Evolutionary conservation across 805 yeast species (phyloP).

Genomic region (Metschnikowia peoriensis): DNA sequence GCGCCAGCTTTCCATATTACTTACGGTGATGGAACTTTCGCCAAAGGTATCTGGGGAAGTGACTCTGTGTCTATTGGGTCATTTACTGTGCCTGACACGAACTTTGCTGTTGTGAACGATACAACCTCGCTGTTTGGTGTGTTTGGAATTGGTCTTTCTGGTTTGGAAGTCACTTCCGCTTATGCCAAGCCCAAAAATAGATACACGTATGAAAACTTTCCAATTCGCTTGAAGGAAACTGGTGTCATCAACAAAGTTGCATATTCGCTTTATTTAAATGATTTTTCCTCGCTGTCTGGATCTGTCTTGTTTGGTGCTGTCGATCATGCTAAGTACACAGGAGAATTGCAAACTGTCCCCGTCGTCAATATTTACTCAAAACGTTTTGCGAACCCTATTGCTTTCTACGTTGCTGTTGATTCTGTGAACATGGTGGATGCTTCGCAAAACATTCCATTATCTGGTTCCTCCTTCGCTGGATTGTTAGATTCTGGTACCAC

Average conservation of each 20-base stretch:
- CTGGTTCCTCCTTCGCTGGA: conserved; percentile 2
- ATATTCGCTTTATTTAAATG: conserved; percentile 58
- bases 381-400: conserved; percentile 30
- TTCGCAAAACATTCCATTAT: conserved; percentile 2
- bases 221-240: conserved; percentile 52
- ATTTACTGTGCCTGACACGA: conserved; percentile 44
- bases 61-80: conserved; percentile 58
- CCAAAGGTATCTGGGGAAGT: conserved; percentile 53
- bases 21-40: conserved; percentile 49
- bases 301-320: conserved; percentile 41
- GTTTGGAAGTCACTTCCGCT: conserved; percentile 65
- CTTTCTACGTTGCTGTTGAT: conserved; percentile 48
- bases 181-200: background rate
- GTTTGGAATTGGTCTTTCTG: conserved; percentile 67
- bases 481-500: conserved; percentile 54
- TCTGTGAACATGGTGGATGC: conserved; percentile 25
- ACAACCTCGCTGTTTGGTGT: conserved; percentile 68
- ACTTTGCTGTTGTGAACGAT: conserved; percentile 71
- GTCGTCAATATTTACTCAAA: conserved; percentile 33
- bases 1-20: conserved; percentile 38
- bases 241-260: conserved; percentile 55
- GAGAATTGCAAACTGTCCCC: conserved; percentile 33
- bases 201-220: conserved; percentile 51
- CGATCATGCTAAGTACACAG: conserved; percentile 37
- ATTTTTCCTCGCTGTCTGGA: conserved; percentile 18